A percentile compares a stretch with the other conserved stretches of the same genome.
Evolutionary conservation across 208 protist genomes (phyloP).

Genomic region (Leishmania amazonensis): DNA sequence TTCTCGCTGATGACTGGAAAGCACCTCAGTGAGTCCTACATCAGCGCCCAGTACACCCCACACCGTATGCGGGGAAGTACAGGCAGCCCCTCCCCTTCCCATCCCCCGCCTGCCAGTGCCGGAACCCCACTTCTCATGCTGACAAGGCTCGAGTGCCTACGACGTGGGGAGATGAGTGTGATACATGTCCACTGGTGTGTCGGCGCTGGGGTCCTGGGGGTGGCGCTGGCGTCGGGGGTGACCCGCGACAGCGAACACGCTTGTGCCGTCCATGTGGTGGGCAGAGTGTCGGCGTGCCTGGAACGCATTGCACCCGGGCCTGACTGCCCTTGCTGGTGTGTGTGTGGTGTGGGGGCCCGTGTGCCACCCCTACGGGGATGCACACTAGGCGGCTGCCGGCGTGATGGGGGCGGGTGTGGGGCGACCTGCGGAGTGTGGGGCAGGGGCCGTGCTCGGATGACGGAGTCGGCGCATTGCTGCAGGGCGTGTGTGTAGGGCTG

Average conservation of each 20-base stretch:
- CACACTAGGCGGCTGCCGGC: neutral
- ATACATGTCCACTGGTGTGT: neutral
- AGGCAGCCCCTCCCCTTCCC: neutral
- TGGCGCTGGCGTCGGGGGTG: neutral
- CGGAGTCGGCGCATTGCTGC: neutral
- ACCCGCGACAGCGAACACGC: neutral
- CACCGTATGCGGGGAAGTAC: neutral
- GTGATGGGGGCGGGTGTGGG: neutral
- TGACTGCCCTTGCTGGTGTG: neutral
- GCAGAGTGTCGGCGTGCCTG: neutral
- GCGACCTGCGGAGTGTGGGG: neutral
- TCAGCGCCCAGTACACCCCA: neutral
- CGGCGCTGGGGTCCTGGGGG: neutral
- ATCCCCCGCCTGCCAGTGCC: neutral
- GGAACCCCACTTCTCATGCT: neutral
- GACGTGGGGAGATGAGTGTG: neutral
- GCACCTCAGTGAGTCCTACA: neutral
- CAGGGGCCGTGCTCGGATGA: neutral
- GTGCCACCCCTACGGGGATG: neutral
- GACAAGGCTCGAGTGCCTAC: neutral
- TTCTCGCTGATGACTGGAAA: neutral
- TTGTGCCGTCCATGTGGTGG: neutral
- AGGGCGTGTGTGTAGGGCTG: neutral
- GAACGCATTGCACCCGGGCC: neutral
- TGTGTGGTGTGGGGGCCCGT: neutral